A percentile compares a stretch with the other conserved stretches of the same genome.
phyloP scores from a whole-genome alignment of 371 early-diverging fungal species.

The Mortierella sp. region DNA sequence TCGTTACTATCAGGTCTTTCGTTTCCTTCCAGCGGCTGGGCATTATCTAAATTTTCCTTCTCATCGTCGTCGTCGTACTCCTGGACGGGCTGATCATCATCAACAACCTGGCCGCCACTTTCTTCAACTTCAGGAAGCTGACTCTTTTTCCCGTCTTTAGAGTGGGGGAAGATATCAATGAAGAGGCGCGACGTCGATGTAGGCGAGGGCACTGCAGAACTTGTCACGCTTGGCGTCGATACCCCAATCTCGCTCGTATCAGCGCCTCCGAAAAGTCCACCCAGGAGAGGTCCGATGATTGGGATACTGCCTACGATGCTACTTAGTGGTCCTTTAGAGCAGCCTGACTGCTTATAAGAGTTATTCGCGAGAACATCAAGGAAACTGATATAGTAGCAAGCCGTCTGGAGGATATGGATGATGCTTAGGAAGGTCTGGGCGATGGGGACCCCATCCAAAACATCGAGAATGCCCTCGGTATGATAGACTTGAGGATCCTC shows the following conservation, averaged over 20 bases:
- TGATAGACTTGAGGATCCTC: no score
- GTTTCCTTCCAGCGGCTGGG: not conserved
- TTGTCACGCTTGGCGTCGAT: no score
- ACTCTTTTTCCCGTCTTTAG: no score
- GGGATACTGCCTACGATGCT: not conserved
- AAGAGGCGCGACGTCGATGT: no score
- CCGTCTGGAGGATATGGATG: slow-evolving; percentile 27
- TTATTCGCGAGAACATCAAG: slow-evolving; percentile 23
- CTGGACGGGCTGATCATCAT: not conserved
- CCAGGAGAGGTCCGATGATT: not conserved
- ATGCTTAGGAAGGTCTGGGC: slow-evolving; percentile 11
- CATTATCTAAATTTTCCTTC: not conserved
- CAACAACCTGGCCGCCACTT: not conserved
- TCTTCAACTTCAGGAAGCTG: no score
- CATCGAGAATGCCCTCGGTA: slow-evolving; percentile 22
- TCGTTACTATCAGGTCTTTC: slow-evolving; percentile 1
- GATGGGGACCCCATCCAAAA: slow-evolving; percentile 1
- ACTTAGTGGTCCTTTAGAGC: not conserved
- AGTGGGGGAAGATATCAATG: no score
- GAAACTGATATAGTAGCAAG: slow-evolving; percentile 17
- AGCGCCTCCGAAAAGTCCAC: not conserved
- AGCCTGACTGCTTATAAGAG: not conserved
- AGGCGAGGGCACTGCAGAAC: no score
- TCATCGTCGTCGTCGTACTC: not conserved
- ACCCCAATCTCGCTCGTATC: no score